phyloP scores from a whole-genome alignment of 495 filamentous ascomycete genomes.

The Xylaria longipes region DNA sequence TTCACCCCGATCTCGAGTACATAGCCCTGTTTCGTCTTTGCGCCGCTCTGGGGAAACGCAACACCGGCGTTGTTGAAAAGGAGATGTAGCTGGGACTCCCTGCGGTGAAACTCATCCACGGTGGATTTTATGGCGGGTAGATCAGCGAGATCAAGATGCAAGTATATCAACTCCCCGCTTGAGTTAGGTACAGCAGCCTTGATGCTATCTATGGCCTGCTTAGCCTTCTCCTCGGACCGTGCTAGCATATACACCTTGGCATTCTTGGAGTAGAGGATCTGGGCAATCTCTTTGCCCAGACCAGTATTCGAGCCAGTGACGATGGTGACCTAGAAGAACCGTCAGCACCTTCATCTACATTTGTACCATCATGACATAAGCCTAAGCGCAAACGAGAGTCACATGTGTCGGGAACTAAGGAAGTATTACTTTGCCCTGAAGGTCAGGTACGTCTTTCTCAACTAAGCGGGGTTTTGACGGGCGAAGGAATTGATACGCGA shows the following conservation, averaged over 20 bases:
- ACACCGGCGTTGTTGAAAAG: slow-evolving; percentile 51
- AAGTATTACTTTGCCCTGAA: slow-evolving; percentile 22
- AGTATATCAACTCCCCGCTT: slow-evolving; percentile 31
- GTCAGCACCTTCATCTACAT: not conserved
- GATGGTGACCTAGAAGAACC: slow-evolving; percentile 42
- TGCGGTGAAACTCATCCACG: slow-evolving; percentile 31
- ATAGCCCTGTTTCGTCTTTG: slow-evolving; percentile 46
- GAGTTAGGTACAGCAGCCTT: slow-evolving; percentile 34
- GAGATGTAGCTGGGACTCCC: slow-evolving; percentile 36
- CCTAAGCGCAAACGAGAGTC: not conserved
- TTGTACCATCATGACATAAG: not conserved
- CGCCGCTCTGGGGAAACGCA: slow-evolving; percentile 33
- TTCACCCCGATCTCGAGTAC: slow-evolving; percentile 51
- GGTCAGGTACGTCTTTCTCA: slow-evolving; percentile 26
- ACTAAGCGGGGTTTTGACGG: slow-evolving; percentile 23
- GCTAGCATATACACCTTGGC: slow-evolving; percentile 60
- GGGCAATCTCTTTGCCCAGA: slow-evolving; percentile 53
- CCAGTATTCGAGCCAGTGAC: slow-evolving; percentile 59
- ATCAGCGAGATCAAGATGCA: slow-evolving; percentile 42
- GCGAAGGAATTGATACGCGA: slow-evolving; percentile 13
- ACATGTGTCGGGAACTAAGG: not conserved
- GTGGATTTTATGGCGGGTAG: slow-evolving; percentile 36
- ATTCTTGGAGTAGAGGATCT: slow-evolving; percentile 51
- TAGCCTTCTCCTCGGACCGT: slow-evolving; percentile 48
- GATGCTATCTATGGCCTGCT: slow-evolving; percentile 36